phyloP scores from a whole-genome alignment of 75 land plant genomes.

The Cunninghamia lanceolata region DNA sequence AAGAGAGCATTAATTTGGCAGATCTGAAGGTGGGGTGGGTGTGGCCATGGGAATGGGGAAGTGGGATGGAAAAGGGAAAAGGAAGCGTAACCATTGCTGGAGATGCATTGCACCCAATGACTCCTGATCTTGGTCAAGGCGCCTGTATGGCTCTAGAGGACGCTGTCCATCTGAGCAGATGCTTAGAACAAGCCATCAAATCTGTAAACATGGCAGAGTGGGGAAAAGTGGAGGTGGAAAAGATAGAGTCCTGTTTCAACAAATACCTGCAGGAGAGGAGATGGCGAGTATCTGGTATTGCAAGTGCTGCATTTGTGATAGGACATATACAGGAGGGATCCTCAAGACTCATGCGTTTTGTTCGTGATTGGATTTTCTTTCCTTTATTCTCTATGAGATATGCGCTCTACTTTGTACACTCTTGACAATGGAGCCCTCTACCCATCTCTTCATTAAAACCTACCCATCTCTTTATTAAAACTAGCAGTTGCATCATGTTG shows the following conservation, averaged over 20 bases:
- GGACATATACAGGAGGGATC: slow-evolving; percentile 20
- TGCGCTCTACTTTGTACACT: too few relatives aligned
- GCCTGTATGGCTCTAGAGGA: slow-evolving; percentile 61
- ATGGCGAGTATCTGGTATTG: slow-evolving; percentile 26
- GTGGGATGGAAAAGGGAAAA: background rate
- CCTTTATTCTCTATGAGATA: too few relatives aligned
- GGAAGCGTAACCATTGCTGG: slow-evolving; percentile 56
- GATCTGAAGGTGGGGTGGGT: slow-evolving; percentile 32
- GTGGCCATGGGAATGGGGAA: slow-evolving; percentile 36
- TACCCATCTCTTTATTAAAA: too few relatives aligned
- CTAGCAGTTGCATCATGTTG: too few relatives aligned
- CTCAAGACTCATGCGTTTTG: background rate
- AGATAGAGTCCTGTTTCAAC: slow-evolving; percentile 16
- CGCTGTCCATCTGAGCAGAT: slow-evolving; percentile 46
- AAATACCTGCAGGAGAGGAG: slow-evolving; percentile 32
- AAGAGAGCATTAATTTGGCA: slow-evolving; percentile 13
- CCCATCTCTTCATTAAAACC: too few relatives aligned
- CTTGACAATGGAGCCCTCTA: too few relatives aligned
- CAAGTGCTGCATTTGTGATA: slow-evolving; percentile 20
- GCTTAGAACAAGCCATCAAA: slow-evolving; percentile 3
- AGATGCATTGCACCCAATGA: slow-evolving; percentile 69
- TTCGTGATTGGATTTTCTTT: slow-evolving; percentile 13
- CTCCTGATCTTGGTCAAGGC: slow-evolving; percentile 71
- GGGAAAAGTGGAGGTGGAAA: background rate
- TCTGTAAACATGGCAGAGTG: background rate